A percentile compares a stretch with the other conserved stretches of the same genome.
Conservation (phyloP, 1,284 basidiomycete species). For the Earliella scabrosa region DNA sequence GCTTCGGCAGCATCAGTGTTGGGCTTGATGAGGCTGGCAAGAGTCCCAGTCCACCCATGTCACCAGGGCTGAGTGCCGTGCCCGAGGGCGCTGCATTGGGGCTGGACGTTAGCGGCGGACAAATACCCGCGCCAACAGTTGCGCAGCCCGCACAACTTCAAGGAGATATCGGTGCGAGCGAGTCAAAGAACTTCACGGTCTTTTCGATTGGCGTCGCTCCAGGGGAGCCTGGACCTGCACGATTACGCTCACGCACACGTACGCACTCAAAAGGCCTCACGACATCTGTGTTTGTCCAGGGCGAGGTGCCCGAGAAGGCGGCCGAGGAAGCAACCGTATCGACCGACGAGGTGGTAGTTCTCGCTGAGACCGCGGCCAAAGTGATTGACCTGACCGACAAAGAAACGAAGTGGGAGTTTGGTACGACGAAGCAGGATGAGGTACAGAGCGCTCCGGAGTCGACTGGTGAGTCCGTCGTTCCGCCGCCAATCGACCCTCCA, state of each 20-base stretch:
- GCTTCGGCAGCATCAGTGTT: conserved; percentile 57
- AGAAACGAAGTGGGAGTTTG: conserved; percentile 59
- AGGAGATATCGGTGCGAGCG: conserved; percentile 20
- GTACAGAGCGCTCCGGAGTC: conserved; percentile 12
- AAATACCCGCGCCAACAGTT: background rate
- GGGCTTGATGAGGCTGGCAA: conserved; percentile 30
- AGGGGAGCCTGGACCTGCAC: conserved; percentile 43
- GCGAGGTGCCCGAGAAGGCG: conserved; percentile 3
- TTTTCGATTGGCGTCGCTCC: conserved; percentile 53
- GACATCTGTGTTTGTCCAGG: background rate
- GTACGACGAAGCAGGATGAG: conserved; percentile 43
- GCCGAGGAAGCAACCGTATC: conserved; percentile 1
- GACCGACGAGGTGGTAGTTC: conserved; percentile 10
- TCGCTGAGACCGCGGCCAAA: conserved; percentile 23
- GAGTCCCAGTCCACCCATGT: conserved; percentile 33
- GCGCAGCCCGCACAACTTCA: background rate
- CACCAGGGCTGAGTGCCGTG: conserved; percentile 7
- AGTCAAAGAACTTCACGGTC: conserved; percentile 38
- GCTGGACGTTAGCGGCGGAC: conserved; percentile 13
- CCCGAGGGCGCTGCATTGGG: conserved; percentile 16
- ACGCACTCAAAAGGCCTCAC: conserved; percentile 34
- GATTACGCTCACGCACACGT: conserved; percentile 40
- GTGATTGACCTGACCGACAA: conserved; percentile 43
- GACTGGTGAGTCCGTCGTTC: background rate
- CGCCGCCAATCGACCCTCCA: background rate